Conservation (phyloP, 441 rosid species). For the Populus hybrid region DNA sequence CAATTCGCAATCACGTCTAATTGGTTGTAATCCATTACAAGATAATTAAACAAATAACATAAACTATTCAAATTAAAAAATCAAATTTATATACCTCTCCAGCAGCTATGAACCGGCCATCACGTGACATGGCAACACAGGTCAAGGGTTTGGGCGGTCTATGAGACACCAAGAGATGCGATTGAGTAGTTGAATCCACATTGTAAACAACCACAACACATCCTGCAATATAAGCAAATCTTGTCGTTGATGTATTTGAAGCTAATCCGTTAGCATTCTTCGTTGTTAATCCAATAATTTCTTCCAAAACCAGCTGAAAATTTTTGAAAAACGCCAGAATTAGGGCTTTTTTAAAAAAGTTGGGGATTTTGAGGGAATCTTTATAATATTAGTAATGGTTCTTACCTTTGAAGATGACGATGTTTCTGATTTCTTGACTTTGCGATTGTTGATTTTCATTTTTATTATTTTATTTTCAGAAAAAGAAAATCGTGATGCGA, state of each 20-base stretch:
- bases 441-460: conserved; percentile 50
- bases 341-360: neutral
- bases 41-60: neutral
- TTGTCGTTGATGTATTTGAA: conserved; percentile 36
- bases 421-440: conserved; percentile 40
- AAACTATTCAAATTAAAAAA: neutral
- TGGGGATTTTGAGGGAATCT: neutral
- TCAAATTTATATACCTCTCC: conserved; percentile 51
- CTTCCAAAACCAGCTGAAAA: conserved; percentile 56
- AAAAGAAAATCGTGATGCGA: conserved; percentile 4
- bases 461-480: neutral
- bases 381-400: neutral
- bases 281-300: conserved; percentile 66
- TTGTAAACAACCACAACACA: conserved; percentile 70
- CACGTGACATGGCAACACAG: conserved; percentile 61
- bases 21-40: neutral
- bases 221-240: conserved; percentile 70
- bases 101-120: conserved; percentile 74
- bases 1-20: neutral
- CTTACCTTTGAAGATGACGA: conserved; percentile 48
- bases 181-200: conserved; percentile 51
- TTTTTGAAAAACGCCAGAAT: neutral
- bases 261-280: conserved; percentile 69
- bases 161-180: conserved; percentile 65
- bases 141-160: conserved; percentile 63